A percentile compares a stretch with the other conserved stretches of the same genome.
Conservation (phyloP, 2,329 filamentous ascomycete species). For the Aspergillus carbonarius region DNA sequence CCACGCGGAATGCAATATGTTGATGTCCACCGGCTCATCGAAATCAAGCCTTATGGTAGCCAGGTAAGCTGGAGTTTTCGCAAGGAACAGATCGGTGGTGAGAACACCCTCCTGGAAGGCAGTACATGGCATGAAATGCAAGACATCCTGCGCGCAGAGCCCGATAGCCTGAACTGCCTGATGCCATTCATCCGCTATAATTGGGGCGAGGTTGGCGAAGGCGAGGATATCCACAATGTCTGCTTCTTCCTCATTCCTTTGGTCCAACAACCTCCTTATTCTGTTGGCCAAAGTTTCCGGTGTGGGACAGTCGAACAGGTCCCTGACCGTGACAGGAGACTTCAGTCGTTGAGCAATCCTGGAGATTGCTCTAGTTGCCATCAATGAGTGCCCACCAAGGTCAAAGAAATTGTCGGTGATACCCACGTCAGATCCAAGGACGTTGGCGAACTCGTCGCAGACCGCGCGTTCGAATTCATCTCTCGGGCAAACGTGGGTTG, state of each 20-base stretch:
- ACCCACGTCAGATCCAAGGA: neutral
- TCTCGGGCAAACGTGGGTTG: neutral
- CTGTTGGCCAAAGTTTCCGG: neutral
- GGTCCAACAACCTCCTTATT: neutral
- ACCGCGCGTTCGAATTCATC: neutral
- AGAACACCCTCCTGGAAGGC: conserved; percentile 9
- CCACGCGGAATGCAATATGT: neutral
- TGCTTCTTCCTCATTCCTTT: neutral
- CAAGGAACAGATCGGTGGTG: neutral
- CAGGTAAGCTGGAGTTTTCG: neutral
- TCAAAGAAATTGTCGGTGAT: conserved; percentile 5
- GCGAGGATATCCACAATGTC: neutral
- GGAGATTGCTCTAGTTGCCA: conserved; percentile 7
- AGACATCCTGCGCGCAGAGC: neutral
- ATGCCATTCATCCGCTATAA: neutral
- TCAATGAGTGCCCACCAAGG: conserved; percentile 8
- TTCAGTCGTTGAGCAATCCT: neutral
- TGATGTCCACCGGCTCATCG: neutral
- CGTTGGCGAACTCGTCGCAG: conserved; percentile 3
- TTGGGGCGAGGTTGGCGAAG: neutral
- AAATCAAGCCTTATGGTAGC: neutral
- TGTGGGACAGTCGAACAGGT: neutral
- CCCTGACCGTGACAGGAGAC: neutral
- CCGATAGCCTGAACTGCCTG: neutral
- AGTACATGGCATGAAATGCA: conserved; percentile 1